A percentile compares a stretch with the other conserved stretches of the same genome.
These are phyloP conservation scores for Hippophae gyantsensis DNA, from an alignment of 306 rosid species.

Conservation along the genomic window DNA sequence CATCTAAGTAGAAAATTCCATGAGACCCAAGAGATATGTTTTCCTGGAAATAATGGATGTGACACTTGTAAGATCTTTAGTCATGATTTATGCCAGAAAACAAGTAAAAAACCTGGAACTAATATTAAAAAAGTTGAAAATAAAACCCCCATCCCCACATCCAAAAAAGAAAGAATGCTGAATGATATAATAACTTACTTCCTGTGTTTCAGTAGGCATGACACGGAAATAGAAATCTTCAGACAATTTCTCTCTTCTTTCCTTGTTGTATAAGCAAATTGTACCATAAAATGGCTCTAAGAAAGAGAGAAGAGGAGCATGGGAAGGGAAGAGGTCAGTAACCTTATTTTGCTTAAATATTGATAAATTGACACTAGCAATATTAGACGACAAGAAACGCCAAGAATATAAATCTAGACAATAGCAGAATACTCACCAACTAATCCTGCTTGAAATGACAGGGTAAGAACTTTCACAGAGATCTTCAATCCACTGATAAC, in stretches of 20 bases:
- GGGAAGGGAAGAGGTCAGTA: constrained; percentile 32
- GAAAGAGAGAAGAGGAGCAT: constrained; percentile 17
- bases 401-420: constrained; percentile 17
- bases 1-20: constrained; percentile 79
- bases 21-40: constrained; percentile 50
- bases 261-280: constrained; percentile 93
- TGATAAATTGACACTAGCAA: constrained; percentile 13
- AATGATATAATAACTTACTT: constrained; percentile 41
- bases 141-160: too few relatives aligned
- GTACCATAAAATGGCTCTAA: constrained; percentile 96
- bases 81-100: not conserved
- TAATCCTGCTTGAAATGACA: constrained; percentile 78
- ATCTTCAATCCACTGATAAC: constrained; percentile 85
- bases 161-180: too few relatives aligned
- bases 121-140: too few relatives aligned
- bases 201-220: constrained; percentile 60
- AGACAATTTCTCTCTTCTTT: constrained; percentile 89
- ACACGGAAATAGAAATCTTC: constrained; percentile 82
- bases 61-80: constrained; percentile 14
- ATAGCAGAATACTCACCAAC: constrained; percentile 50
- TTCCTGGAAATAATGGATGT: constrained; percentile 33
- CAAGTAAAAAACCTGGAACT: too few relatives aligned
- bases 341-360: constrained; percentile 21
- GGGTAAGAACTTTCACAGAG: constrained; percentile 77
- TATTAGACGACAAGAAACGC: constrained; percentile 12